Conservation (phyloP, 2,329 filamentous ascomycete genomes). For the Raffaelea arxii region DNA sequence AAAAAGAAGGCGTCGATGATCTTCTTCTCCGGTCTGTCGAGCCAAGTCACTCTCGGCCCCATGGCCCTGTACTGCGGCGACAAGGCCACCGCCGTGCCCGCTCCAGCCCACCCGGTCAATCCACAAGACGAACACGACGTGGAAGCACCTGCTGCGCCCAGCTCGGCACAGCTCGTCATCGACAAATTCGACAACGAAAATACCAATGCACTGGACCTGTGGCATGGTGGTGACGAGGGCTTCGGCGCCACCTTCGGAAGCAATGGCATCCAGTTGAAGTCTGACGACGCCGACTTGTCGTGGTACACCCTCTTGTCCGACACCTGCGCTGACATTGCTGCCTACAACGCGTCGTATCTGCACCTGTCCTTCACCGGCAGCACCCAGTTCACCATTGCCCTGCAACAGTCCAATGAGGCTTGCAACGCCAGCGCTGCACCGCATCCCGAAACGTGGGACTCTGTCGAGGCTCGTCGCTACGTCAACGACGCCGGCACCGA, state of each 20-base stretch:
- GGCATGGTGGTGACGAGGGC: slow-evolving; percentile 55
- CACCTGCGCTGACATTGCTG: slow-evolving; percentile 45
- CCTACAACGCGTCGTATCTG: slow-evolving; percentile 48
- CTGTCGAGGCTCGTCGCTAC: slow-evolving; percentile 54
- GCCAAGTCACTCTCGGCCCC: slow-evolving; percentile 41
- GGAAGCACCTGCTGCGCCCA: slow-evolving; percentile 36
- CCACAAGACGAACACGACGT: slow-evolving; percentile 29
- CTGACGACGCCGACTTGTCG: slow-evolving; percentile 37
- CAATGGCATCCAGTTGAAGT: slow-evolving; percentile 42
- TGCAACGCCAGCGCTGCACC: slow-evolving; percentile 47
- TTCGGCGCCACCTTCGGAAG: slow-evolving; percentile 36
- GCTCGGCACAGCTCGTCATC: slow-evolving; percentile 42
- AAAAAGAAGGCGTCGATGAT: slow-evolving; percentile 41
- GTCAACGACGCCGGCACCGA: slow-evolving; percentile 40
- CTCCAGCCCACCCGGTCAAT: slow-evolving; percentile 11
- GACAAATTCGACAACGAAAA: slow-evolving; percentile 46
- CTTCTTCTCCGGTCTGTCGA: slow-evolving; percentile 36
- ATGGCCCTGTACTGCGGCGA: slow-evolving; percentile 49
- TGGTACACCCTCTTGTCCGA: slow-evolving; percentile 26
- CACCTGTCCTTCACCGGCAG: slow-evolving; percentile 55
- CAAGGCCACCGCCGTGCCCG: slow-evolving; percentile 37
- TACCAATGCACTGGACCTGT: slow-evolving; percentile 51
- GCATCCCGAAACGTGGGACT: slow-evolving; percentile 59
- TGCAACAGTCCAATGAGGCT: slow-evolving; percentile 56
- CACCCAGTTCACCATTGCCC: slow-evolving; percentile 51